These are phyloP conservation scores for Malassezia equina DNA, from an alignment of 1,284 basidiomycete species.

Conservation along the genomic window DNA sequence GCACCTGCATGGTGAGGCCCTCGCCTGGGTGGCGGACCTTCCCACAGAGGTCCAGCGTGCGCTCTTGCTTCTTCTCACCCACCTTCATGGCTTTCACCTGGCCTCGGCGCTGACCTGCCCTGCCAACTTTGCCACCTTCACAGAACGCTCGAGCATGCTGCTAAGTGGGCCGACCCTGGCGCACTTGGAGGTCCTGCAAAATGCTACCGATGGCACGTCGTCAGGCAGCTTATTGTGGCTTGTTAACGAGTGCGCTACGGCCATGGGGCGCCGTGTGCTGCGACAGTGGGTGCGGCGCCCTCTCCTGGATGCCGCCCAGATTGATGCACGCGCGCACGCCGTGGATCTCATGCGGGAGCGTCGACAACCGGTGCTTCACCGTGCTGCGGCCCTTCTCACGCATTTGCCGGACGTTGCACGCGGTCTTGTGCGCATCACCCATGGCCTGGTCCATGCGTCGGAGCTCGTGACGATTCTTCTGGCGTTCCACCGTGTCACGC, in stretches of 20 bases:
- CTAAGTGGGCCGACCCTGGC: slow-evolving; percentile 75
- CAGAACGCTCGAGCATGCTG: slow-evolving; percentile 67
- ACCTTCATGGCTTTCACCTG: slow-evolving; percentile 67
- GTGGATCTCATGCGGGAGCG: slow-evolving; percentile 67
- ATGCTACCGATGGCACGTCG: slow-evolving; percentile 57
- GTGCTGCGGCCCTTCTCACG: slow-evolving; percentile 56
- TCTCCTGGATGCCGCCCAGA: slow-evolving; percentile 58
- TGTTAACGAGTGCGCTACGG: slow-evolving; percentile 70
- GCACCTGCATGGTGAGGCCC: neutral
- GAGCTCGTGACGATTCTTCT: slow-evolving; percentile 70
- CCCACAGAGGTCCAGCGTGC: slow-evolving; percentile 56
- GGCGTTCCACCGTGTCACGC: slow-evolving; percentile 64
- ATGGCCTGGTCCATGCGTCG: slow-evolving; percentile 68
- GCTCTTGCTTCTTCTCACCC: slow-evolving; percentile 64
- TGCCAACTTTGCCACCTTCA: slow-evolving; percentile 59
- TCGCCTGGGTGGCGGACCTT: neutral
- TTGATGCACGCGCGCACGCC: slow-evolving; percentile 69
- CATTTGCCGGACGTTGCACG: slow-evolving; percentile 73
- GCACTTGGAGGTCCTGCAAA: slow-evolving; percentile 55
- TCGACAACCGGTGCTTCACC: slow-evolving; percentile 51
- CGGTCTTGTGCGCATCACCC: slow-evolving; percentile 78
- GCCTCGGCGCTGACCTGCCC: slow-evolving; percentile 43
- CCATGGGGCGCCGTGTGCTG: slow-evolving; percentile 74
- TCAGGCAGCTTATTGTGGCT: slow-evolving; percentile 75
- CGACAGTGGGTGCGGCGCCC: slow-evolving; percentile 79